phyloP scores from a whole-genome alignment of 805 yeast species.

The Torulaspora franciscae region DNA sequence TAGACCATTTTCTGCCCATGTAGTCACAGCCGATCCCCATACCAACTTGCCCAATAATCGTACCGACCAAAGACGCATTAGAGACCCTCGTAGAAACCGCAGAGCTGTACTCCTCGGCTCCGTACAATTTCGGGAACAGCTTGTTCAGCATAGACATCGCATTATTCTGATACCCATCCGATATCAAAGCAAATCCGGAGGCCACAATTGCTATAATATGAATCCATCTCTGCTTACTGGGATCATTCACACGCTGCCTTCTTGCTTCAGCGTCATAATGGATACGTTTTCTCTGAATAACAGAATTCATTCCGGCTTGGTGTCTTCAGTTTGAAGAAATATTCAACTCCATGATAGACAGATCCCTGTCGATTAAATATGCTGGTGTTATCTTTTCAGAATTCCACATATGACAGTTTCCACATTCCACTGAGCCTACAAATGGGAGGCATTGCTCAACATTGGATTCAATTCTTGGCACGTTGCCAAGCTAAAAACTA shows the following conservation, averaged over 20 bases:
- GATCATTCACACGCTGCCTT: slow-evolving; percentile 9
- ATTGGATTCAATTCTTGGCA: too few species aligned
- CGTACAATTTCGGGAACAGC: slow-evolving; percentile 45
- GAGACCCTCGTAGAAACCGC: slow-evolving; percentile 60
- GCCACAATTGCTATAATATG: slow-evolving; percentile 18
- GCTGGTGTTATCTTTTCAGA: too few species aligned
- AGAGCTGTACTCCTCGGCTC: slow-evolving; percentile 37
- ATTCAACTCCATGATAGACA: too few species aligned
- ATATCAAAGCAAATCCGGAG: slow-evolving; percentile 68
- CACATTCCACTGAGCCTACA: too few species aligned
- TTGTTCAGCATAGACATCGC: slow-evolving; percentile 66
- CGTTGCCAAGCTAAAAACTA: too few species aligned
- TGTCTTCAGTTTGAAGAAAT: background rate
- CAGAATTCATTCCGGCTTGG: slow-evolving; percentile 1
- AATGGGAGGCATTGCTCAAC: too few species aligned
- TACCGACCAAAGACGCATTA: slow-evolving; percentile 63
- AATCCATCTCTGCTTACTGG: slow-evolving; percentile 8
- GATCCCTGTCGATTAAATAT: too few species aligned
- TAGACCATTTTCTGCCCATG: slow-evolving; percentile 66
- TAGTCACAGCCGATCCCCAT: slow-evolving; percentile 63
- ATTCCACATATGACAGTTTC: too few species aligned
- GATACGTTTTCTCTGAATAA: background rate
- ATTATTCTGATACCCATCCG: slow-evolving; percentile 75
- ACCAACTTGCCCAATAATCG: slow-evolving; percentile 63
- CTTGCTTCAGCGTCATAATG: slow-evolving; percentile 9